Evolutionary conservation across 108 stramenopile species (phyloP), one percentile per base, ranked within the genome.

Genomic region (Phaeodactylum tricornutum): DNA sequence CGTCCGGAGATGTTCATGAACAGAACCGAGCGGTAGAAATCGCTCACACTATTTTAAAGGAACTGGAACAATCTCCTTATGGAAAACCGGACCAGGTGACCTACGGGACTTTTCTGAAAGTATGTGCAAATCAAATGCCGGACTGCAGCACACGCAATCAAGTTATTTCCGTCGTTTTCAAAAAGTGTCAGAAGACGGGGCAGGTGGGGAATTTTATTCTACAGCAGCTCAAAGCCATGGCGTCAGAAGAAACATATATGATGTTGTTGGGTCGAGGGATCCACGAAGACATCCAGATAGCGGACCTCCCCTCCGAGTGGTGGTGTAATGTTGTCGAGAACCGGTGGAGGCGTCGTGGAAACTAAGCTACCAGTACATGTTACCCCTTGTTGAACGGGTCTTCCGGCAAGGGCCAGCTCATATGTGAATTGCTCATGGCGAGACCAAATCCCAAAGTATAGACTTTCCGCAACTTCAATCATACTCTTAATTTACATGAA

Each of bases 31-130:
- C 79, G 15, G 58, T 87, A 45, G 81, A 80, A 29, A 79, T 83
- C 49, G 86, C 81, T 2, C 67, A 67, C 41, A 62, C 59, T 1
- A 40, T 55, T 34, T 48, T 76, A 5, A 46, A 48, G 29, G 63
- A 71, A 7, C 51, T 79, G 22, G 60, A 74, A 51, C 33, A 49
- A 29, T 66, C 67, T 20, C 53, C 54, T 5, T 75, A 67, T 31
- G 75, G 75, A 2, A 71, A 53, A 20, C 73, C 81, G 6, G 78
- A 87, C 47, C 77, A 82, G 20, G 60, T 82, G 24, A 83, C 86
- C 1, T 87, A 87, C 45, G 86, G 86, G 17, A 81, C 75, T n/a
- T 80, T 80, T 43, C 54, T 87, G 29, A 80, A 83, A 34, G 81
- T 75, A 0, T 78, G 76, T 34, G 49, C 62, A 22, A 80, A 83